Evolutionary conservation across 176 grass and related monocot genomes (phyloP), one percentile per base, ranked within the genome.

Genomic region (Puccinellia tenuiflora): DNA sequence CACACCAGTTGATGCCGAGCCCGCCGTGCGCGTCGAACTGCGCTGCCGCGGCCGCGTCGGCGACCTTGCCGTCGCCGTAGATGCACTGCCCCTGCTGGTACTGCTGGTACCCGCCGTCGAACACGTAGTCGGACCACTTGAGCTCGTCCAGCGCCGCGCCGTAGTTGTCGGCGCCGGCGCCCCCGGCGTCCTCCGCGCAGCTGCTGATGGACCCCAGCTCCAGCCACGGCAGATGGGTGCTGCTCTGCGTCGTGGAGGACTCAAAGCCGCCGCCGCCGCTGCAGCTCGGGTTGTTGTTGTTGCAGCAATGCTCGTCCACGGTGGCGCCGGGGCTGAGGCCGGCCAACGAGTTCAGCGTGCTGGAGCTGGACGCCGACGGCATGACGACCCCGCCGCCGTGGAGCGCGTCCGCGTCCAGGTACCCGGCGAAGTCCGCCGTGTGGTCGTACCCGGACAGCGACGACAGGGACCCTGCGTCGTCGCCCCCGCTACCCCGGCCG

Each of bases 91-190:
- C 88, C 35, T 55, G 51, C 34, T 79, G 47, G 64, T 57, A 72
- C 68, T 45, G 81, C 53, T 54, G 47, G 82, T 75, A 84, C 6
- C 76, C 85, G 53, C 80, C 85, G 68, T 90, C 89, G 84, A 90
- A 84, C 35, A 83, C 84, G 76, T 90, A 90, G 60, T 90, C 89
- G 3, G 84, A 90, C 89, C 89, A 90, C 81, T 84, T 87, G 80
- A 90, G 85, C 85, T 90, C 89, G 60, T 90, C 89, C 85, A 90
- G 68, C 20, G 61, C 89, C 39, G 69, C 68, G 51, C 80, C 85
- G 80, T 87, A 87, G 24, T 90, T 31, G 80, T 90, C 75, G 59
- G 46, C 52, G 50, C 2, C 67, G 42, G 20, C 71, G 51, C n/a
- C n/a, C n/a, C 15, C 16, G n/a, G 4, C 12, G 59, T 73, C 69